A percentile compares a stretch with the other conserved stretches of the same genome.
Conservation (phyloP, 2,329 filamentous ascomycete genomes). For the Colletotrichum falcatum region DNA sequence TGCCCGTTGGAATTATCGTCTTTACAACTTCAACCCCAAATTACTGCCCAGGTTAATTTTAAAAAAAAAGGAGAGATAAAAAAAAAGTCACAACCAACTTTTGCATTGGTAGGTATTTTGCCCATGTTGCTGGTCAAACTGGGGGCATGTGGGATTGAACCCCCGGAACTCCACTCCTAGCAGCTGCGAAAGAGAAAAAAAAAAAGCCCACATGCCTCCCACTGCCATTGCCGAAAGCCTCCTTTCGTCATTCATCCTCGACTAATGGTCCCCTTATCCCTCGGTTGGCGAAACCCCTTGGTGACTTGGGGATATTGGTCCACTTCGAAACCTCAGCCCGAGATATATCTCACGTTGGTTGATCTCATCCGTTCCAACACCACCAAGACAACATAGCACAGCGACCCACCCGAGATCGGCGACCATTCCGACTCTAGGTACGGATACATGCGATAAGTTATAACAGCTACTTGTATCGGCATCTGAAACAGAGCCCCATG, state of each 20-base stretch:
- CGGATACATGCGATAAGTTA: background rate
- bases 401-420: background rate
- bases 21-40: background rate
- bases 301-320: background rate
- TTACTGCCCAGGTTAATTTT: background rate
- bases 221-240: too few species aligned
- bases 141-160: background rate
- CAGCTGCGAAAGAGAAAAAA: too few species aligned
- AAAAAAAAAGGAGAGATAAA: too few species aligned
- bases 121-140: background rate
- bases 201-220: background rate
- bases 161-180: too few species aligned
- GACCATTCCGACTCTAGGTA: background rate
- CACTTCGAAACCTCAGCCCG: conserved; percentile 21
- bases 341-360: conserved; percentile 2
- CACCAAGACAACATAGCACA: background rate
- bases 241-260: background rate
- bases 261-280: background rate
- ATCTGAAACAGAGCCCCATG: conserved; percentile 36
- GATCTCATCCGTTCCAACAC: background rate
- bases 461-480: background rate
- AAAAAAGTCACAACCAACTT: background rate
- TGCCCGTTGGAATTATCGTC: background rate
- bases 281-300: background rate
- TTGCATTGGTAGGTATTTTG: background rate